These are phyloP conservation scores for Talaromyces islandicus DNA, from an alignment of 2,329 filamentous ascomycete species.

Conservation along the genomic window DNA sequence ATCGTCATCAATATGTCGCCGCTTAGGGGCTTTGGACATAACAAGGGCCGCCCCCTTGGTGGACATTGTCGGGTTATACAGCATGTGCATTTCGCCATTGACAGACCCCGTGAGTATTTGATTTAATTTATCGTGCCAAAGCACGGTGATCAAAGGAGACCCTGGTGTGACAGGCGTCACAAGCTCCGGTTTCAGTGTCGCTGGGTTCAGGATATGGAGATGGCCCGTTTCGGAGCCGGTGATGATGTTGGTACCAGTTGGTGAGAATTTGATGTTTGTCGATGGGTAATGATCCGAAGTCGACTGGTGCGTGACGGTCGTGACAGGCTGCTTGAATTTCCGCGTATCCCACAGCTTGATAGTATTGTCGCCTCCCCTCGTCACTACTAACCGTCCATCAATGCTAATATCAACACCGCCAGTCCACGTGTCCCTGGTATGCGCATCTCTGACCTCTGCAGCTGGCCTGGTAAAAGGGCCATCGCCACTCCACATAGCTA, in stretches of 20 bases:
- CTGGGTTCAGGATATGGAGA: constrained; percentile 88
- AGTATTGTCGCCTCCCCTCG: constrained; percentile 80
- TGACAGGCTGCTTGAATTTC: constrained; percentile 87
- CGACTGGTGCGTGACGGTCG: constrained; percentile 70
- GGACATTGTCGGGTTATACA: constrained; percentile 85
- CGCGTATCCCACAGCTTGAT: constrained; percentile 97
- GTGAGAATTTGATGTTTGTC: constrained; percentile 83
- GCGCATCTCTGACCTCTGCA: constrained; percentile 78
- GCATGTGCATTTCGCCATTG: constrained; percentile 80
- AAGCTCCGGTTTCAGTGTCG: constrained; percentile 76
- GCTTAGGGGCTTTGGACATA: constrained; percentile 90
- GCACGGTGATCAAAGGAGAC: constrained; percentile 72
- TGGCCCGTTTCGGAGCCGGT: constrained; percentile 82
- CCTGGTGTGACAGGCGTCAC: constrained; percentile 85
- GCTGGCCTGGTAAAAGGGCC: constrained; percentile 77
- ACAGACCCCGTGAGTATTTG: constrained; percentile 93
- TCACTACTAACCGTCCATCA: constrained; percentile 86
- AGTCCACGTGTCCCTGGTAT: constrained; percentile 80
- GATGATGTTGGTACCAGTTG: constrained; percentile 75
- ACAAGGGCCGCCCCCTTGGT: constrained; percentile 75
- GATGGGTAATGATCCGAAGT: constrained; percentile 79
- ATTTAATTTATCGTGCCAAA: constrained; percentile 93
- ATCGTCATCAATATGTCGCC: constrained; percentile 91
- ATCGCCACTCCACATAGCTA: constrained; percentile 88
- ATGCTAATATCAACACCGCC: constrained; percentile 84